Conservation (phyloP, 2,329 filamentous ascomycete species). For the Fusarium sp. region DNA sequence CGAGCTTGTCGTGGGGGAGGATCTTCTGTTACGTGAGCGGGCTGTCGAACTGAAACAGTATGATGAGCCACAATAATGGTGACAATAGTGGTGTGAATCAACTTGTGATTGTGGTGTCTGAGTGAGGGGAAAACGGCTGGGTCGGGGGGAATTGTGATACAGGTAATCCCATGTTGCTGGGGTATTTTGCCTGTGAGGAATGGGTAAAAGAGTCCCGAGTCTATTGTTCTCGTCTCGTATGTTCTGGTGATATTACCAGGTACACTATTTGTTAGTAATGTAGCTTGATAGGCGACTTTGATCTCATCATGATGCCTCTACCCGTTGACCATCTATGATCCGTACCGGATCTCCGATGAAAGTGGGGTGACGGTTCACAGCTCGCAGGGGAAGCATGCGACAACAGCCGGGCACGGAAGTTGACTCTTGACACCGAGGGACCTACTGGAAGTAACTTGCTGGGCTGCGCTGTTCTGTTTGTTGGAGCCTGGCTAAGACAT, state of each 20-base stretch:
- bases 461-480: not conserved
- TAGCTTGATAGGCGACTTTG: not conserved
- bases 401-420: constrained; percentile 4
- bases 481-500: constrained; percentile 3
- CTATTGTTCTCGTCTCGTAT: not conserved
- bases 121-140: constrained; percentile 5
- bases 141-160: constrained; percentile 11
- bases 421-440: not conserved
- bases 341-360: constrained; percentile 36
- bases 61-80: not conserved
- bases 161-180: not conserved
- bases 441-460: not conserved
- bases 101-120: constrained; percentile 29
- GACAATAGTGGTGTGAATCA: constrained; percentile 29
- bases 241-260: not conserved
- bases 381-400: constrained; percentile 23
- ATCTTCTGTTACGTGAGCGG: constrained; percentile 21
- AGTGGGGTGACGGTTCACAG: constrained; percentile 31
- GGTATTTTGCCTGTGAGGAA: not conserved
- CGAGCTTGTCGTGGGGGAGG: not conserved
- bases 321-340: constrained; percentile 6
- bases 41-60: constrained; percentile 10
- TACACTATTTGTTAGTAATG: not conserved
- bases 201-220: not conserved
- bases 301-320: constrained; percentile 14